Conservation (phyloP, 129 eudicot genomes). For the Apium graveolens region DNA sequence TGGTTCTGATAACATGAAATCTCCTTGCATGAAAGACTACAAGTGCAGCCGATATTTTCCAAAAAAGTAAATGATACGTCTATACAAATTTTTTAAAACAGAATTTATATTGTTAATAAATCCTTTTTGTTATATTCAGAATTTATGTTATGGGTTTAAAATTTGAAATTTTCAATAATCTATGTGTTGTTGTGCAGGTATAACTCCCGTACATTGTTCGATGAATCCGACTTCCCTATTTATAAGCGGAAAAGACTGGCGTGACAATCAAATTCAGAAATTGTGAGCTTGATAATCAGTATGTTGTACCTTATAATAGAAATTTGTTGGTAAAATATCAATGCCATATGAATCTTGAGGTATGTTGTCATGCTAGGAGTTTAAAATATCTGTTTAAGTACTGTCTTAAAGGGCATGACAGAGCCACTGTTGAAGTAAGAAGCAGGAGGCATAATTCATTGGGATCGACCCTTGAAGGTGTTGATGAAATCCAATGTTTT, state of each 20-base stretch:
- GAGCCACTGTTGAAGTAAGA: not conserved
- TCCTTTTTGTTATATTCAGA: too few species aligned
- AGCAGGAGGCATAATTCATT: not conserved
- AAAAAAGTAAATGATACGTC: not conserved
- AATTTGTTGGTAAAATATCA: too few species aligned
- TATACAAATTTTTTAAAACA: too few species aligned
- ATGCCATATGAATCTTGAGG: not conserved
- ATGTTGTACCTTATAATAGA: not conserved
- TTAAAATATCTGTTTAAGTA: too few species aligned
- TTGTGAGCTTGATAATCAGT: not conserved
- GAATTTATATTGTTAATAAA: too few species aligned
- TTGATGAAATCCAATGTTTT: too few species aligned
- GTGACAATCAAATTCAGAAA: not conserved
- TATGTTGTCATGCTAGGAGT: not conserved
- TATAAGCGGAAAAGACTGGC: not conserved
- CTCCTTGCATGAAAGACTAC: slow-evolving; percentile 14
- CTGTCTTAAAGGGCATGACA: not conserved
- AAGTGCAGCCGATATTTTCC: slow-evolving; percentile 8
- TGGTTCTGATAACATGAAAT: not conserved
- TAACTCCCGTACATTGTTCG: too few species aligned
- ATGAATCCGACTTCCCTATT: not conserved
- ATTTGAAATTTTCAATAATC: too few species aligned
- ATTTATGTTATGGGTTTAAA: too few species aligned
- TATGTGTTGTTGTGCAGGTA: too few species aligned
- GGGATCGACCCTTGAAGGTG: too few species aligned